Percentiles rank a stretch among this genome's conserved stretches.
Evolutionary conservation across 1,284 basidiomycete genomes (phyloP).

Genomic region (Cryptococcus amylolentus): DNA sequence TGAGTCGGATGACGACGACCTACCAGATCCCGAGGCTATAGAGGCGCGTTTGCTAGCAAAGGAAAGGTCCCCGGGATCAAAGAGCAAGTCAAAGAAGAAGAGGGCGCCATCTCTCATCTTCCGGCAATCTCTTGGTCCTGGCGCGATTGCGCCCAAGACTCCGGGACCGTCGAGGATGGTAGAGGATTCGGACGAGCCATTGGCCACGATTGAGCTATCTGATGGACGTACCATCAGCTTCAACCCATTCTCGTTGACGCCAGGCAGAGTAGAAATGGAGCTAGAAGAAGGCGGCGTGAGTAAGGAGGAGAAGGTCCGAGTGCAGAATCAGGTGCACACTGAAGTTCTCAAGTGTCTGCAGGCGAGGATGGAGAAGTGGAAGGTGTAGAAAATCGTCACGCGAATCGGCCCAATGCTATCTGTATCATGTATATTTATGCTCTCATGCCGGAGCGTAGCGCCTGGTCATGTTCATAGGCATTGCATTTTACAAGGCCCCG

Average conservation of each 20-base stretch:
- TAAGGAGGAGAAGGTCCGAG: conserved; percentile 27
- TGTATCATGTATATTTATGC: no score
- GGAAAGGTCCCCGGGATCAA: conserved; percentile 3
- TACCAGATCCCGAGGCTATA: conserved; percentile 43
- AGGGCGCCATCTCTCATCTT: conserved; percentile 38
- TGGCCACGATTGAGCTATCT: conserved; percentile 22
- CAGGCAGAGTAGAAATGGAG: conserved; percentile 35
- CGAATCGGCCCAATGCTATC: background rate
- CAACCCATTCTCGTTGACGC: conserved; percentile 33
- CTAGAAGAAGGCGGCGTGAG: conserved; percentile 30
- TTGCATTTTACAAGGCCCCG: background rate
- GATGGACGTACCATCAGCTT: conserved; percentile 38
- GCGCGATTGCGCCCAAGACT: background rate
- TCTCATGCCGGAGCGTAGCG: background rate
- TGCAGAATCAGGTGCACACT: conserved; percentile 23
- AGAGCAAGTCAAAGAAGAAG: conserved; percentile 15
- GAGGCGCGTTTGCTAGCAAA: conserved; percentile 30
- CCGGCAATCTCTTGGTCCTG: conserved; percentile 26
- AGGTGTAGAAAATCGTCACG: background rate
- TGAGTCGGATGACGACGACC: conserved; percentile 23
- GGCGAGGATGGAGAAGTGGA: conserved; percentile 37
- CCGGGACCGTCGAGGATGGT: background rate
- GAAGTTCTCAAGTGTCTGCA: conserved; percentile 30
- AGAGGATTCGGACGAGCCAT: conserved; percentile 1
- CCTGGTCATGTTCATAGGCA: background rate